Percentiles rank a stretch among this genome's conserved stretches.
Conservation (phyloP, 805 yeast genomes). For the Ascoidea rubescens region DNA sequence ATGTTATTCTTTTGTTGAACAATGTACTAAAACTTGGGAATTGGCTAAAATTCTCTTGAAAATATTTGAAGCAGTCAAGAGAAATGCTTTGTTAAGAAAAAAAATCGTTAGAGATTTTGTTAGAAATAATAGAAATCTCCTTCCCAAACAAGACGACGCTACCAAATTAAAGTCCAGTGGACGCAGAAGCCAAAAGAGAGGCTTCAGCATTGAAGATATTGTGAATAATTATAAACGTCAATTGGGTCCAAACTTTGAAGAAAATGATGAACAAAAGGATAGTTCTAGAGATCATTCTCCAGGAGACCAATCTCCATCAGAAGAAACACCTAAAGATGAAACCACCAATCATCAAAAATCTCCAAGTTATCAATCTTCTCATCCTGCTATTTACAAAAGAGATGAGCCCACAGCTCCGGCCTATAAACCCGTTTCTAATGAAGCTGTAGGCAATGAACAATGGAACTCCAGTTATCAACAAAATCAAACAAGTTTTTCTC, state of each 20-base stretch:
- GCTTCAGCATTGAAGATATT: not conserved
- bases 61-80: not conserved
- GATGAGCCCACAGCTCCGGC: not conserved
- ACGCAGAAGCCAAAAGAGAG: not conserved
- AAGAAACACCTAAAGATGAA: not conserved
- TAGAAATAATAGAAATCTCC: not conserved
- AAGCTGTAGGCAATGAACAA: not conserved
- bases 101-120: not conserved
- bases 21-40: not conserved
- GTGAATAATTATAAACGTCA: not conserved
- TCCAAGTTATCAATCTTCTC: not conserved
- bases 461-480: not conserved
- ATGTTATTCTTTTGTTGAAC: slow-evolving; percentile 9
- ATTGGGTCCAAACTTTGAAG: not conserved
- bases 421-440: not conserved
- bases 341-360: not conserved
- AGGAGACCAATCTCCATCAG: no score
- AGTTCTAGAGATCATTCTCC: not conserved
- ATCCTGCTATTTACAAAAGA: not conserved
- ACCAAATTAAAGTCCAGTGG: no score
- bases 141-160: not conserved
- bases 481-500: not conserved
- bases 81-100: not conserved
- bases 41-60: not conserved
- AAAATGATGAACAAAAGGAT: not conserved